phyloP scores from a whole-genome alignment of 805 yeast genomes.

The Candida sphagnicola region DNA sequence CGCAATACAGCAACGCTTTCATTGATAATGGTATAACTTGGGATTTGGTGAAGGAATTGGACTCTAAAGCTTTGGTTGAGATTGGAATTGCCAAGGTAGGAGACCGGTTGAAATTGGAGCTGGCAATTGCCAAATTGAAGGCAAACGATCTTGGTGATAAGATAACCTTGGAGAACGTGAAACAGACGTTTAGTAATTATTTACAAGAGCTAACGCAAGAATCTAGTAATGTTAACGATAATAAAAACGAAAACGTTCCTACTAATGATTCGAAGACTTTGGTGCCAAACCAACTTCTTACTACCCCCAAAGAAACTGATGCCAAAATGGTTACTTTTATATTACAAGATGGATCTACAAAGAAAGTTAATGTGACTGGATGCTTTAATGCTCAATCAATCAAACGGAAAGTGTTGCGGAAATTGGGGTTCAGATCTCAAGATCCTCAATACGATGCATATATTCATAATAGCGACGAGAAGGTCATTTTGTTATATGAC shows the following conservation, averaged over 20 bases:
- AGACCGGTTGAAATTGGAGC: slow-evolving; percentile 69
- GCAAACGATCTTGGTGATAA: slow-evolving; percentile 21
- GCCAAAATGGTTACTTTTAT: slow-evolving; percentile 52
- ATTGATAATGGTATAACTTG: slow-evolving; percentile 51
- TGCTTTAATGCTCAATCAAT: slow-evolving; percentile 80
- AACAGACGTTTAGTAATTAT: slow-evolving; percentile 14
- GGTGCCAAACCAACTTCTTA: slow-evolving; percentile 5
- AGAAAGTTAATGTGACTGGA: slow-evolving; percentile 66
- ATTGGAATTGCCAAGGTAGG: slow-evolving; percentile 78
- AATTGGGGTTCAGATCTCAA: slow-evolving; percentile 44
- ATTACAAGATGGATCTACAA: slow-evolving; percentile 67
- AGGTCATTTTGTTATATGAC: slow-evolving; percentile 54
- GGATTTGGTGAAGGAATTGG: slow-evolving; percentile 58
- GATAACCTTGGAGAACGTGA: slow-evolving; percentile 24
- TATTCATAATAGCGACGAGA: slow-evolving; percentile 26
- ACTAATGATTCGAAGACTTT: slow-evolving; percentile 8
- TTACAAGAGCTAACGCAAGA: slow-evolving; percentile 5
- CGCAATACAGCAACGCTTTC: slow-evolving; percentile 29
- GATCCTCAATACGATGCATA: slow-evolving; percentile 58
- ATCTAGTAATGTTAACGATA: not conserved
- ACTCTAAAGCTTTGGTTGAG: slow-evolving; percentile 60
- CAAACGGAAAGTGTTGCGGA: slow-evolving; percentile 62
- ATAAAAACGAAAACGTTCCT: slow-evolving; percentile 1
- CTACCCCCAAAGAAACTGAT: slow-evolving; percentile 8
- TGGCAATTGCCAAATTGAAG: slow-evolving; percentile 49